phyloP scores from a whole-genome alignment of 2,329 filamentous ascomycete species.

The Neopestalotiopsis sp. region DNA sequence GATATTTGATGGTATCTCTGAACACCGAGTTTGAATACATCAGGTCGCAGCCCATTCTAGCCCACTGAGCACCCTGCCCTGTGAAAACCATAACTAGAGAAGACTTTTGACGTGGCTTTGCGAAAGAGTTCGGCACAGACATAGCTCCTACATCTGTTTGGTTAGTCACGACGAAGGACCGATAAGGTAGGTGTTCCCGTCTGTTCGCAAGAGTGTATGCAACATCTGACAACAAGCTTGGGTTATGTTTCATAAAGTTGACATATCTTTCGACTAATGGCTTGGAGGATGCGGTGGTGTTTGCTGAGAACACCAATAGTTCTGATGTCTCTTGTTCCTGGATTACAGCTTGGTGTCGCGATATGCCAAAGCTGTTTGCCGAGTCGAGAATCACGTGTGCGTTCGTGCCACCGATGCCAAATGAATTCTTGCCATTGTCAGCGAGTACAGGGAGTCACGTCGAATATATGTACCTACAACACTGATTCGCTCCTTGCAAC shows the following conservation, averaged over 20 bases:
- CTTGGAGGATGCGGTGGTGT: background rate
- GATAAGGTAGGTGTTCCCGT: background rate
- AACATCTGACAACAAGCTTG: background rate
- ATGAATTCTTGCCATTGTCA: slow-evolving; percentile 24
- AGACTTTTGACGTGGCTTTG: background rate
- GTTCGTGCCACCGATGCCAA: slow-evolving; percentile 35
- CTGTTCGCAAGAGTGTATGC: slow-evolving; percentile 2
- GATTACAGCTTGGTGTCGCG: background rate
- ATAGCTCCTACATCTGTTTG: background rate
- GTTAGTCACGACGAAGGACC: background rate
- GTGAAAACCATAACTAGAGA: slow-evolving; percentile 38
- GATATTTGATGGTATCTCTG: slow-evolving; percentile 37
- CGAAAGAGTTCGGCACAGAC: background rate
- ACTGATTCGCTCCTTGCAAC: slow-evolving; percentile 25
- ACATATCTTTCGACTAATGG: background rate
- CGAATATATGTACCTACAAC: slow-evolving; percentile 13
- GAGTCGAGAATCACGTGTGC: slow-evolving; percentile 29
- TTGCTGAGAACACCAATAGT: background rate
- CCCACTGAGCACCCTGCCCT: slow-evolving; percentile 46
- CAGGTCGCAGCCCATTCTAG: slow-evolving; percentile 47
- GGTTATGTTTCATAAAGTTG: background rate
- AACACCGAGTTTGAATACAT: slow-evolving; percentile 43
- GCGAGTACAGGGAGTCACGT: too few relatives aligned
- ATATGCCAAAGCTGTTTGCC: background rate
- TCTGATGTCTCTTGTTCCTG: background rate